phyloP scores from a whole-genome alignment of 2,329 filamentous ascomycete species.

The Hyphodiscus sp. region DNA sequence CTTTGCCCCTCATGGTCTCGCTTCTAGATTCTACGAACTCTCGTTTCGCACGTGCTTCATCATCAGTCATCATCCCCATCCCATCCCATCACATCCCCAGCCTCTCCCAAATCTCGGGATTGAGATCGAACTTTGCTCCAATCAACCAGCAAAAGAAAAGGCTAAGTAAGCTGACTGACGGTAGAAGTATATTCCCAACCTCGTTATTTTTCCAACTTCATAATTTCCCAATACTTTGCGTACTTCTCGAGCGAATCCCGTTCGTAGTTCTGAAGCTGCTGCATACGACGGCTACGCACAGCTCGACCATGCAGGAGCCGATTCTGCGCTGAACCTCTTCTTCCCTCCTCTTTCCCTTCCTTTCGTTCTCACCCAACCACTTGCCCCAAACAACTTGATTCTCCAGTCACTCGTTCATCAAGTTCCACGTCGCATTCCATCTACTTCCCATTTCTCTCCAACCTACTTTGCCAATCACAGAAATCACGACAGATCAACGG shows the following conservation, averaged over 20 bases:
- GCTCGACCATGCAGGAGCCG: neutral
- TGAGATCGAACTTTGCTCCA: neutral
- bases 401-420: conserved; percentile 1
- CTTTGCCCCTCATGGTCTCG: neutral
- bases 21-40: too few species aligned
- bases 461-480: neutral
- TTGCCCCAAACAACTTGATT: neutral
- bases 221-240: neutral
- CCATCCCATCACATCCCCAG: too few species aligned
- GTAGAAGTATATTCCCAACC: neutral
- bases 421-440: neutral
- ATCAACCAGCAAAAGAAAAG: neutral
- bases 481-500: neutral
- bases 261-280: too few species aligned
- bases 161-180: too few species aligned
- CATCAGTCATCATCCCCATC: too few species aligned
- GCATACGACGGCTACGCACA: too few species aligned
- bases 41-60: neutral
- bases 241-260: neutral
- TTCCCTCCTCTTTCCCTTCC: neutral
- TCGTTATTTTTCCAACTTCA: neutral
- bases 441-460: neutral
- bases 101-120: neutral
- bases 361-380: neutral
- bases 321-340: neutral